These are phyloP conservation scores for Lasiosphaeria miniovina DNA, from an alignment of 495 filamentous ascomycete genomes.

Conservation along the genomic window DNA sequence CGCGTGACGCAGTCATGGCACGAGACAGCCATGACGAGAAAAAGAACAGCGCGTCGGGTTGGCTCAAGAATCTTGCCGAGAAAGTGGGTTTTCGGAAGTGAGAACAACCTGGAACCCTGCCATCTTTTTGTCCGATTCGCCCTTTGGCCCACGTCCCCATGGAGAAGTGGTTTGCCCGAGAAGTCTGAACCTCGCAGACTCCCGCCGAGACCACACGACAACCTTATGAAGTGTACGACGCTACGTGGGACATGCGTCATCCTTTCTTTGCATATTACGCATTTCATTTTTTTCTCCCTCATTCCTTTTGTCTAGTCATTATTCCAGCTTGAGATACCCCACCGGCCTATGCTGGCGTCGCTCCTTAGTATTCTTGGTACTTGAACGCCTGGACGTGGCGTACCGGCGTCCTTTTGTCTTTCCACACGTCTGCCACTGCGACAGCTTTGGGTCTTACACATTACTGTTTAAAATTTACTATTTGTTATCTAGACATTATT, in stretches of 20 bases:
- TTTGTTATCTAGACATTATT: constrained; percentile 14
- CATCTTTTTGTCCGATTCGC: not conserved
- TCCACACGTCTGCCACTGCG: not conserved
- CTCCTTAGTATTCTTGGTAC: not conserved
- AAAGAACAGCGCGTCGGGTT: constrained; percentile 38
- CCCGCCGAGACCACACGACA: not conserved
- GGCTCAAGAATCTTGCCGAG: constrained; percentile 42
- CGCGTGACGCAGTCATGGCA: constrained; percentile 53
- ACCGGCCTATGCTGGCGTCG: not conserved
- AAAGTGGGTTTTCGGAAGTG: constrained; percentile 41
- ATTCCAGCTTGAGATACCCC: not conserved
- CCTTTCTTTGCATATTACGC: constrained; percentile 3
- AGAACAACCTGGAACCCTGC: not conserved
- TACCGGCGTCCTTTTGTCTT: not conserved
- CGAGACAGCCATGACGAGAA: constrained; percentile 37
- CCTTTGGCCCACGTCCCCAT: not conserved
- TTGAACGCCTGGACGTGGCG: constrained; percentile 1
- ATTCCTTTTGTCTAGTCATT: not conserved
- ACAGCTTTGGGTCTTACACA: constrained; percentile 1
- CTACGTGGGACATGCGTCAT: not conserved
- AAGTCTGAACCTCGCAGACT: not conserved
- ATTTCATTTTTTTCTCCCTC: constrained; percentile 8
- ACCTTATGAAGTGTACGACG: not conserved
- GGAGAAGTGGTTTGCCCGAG: not conserved
- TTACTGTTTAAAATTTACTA: constrained; percentile 14